phyloP scores from a whole-genome alignment of 768 basidiomycete species.

The Phanerochaete sordida region DNA sequence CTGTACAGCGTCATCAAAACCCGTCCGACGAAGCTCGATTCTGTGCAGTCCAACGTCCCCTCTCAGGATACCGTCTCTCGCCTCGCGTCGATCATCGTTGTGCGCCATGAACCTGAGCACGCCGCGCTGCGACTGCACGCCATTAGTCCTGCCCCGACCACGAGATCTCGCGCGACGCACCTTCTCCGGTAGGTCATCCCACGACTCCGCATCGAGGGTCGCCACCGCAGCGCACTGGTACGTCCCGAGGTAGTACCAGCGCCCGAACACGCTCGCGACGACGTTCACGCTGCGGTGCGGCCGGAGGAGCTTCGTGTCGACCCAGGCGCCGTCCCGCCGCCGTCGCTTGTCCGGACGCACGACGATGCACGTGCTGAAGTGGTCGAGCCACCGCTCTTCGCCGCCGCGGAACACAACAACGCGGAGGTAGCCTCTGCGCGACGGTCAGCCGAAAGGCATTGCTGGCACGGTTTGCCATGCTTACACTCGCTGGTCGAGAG shows the following conservation, averaged over 20 bases:
- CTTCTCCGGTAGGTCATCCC: background rate
- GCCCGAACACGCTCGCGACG: background rate
- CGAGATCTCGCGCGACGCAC: background rate
- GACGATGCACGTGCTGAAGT: background rate
- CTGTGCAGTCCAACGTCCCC: background rate
- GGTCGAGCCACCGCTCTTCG: background rate
- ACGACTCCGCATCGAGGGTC: background rate
- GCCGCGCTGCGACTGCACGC: background rate
- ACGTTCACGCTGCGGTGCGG: background rate
- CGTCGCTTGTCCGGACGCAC: background rate
- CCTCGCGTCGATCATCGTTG: background rate
- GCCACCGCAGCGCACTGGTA: background rate
- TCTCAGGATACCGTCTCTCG: background rate
- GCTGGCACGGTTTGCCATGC: background rate
- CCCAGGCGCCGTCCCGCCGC: background rate
- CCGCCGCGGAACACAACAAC: background rate
- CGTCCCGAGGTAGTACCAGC: slow-evolving; percentile 2
- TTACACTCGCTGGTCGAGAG: background rate
- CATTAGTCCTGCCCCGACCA: background rate
- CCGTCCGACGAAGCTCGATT: background rate
- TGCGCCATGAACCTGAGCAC: slow-evolving; percentile 1
- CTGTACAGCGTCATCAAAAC: background rate
- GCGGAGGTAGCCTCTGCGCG: background rate
- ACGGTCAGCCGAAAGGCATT: background rate
- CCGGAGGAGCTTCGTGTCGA: background rate